Evolutionary conservation across 148 eudicot species (phyloP).

Genomic region (Cornus florida): DNA sequence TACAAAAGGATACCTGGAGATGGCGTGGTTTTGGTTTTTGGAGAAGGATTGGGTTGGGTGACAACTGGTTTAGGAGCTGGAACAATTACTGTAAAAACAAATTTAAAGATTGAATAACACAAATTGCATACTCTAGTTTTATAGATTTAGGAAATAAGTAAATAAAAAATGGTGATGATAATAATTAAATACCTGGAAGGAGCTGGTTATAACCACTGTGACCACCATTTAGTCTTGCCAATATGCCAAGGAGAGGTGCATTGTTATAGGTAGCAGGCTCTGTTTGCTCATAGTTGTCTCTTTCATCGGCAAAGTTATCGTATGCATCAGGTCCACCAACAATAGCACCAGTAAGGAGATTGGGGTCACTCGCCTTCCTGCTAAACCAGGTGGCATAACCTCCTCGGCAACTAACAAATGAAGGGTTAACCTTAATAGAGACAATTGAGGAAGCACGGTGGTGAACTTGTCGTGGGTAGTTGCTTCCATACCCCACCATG

Average conservation of each 20-base stretch:
- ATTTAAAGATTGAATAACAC: constrained; percentile 2
- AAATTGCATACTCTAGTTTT: not conserved
- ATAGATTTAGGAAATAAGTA: not conserved
- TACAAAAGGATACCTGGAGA: constrained; percentile 44
- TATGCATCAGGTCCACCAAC: constrained; percentile 99
- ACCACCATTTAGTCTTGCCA: constrained; percentile 75
- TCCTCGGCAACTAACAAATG: constrained; percentile 80
- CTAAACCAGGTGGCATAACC: constrained; percentile 94
- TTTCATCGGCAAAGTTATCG: constrained; percentile 91
- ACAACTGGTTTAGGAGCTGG: constrained; percentile 44
- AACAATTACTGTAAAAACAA: constrained; percentile 35
- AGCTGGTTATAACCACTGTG: constrained; percentile 91
- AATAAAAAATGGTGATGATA: not conserved
- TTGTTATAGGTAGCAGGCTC: constrained; percentile 99
- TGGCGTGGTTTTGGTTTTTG: constrained; percentile 30
- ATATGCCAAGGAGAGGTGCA: constrained; percentile 87
- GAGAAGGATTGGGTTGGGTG: constrained; percentile 40
- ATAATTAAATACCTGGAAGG: constrained; percentile 42
- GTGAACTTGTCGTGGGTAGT: constrained; percentile 86
- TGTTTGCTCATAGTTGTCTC: constrained; percentile 96
- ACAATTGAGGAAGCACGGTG: constrained; percentile 93
- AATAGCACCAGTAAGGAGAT: constrained; percentile 79
- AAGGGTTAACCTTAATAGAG: constrained; percentile 67
- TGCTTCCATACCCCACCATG: constrained; percentile 97
- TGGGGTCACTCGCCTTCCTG: constrained; percentile 84